These are phyloP conservation scores for Suhomyces sp. DNA, from an alignment of 805 yeast genomes.

Conservation along the genomic window DNA sequence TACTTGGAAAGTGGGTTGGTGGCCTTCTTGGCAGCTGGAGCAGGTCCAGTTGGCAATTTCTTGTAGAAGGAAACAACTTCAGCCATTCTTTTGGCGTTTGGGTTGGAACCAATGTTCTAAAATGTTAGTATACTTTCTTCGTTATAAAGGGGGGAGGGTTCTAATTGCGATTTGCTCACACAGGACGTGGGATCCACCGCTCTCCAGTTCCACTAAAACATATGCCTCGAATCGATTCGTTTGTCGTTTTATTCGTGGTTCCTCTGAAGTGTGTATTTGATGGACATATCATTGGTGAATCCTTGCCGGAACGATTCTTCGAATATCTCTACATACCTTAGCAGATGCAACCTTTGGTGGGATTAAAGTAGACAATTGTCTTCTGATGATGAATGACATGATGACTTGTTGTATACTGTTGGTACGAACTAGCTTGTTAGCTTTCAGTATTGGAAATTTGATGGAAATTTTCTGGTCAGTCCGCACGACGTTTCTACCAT, in stretches of 20 bases:
- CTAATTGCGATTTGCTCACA: neutral
- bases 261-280: neutral
- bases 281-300: neutral
- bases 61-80: conserved; percentile 94
- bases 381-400: conserved; percentile 86
- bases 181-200: neutral
- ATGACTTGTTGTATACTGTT: conserved; percentile 5
- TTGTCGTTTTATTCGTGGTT: neutral
- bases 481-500: conserved; percentile 1
- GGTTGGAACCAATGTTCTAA: conserved; percentile 89
- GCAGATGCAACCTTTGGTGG: conserved; percentile 99
- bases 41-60: conserved; percentile 91
- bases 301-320: neutral
- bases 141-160: neutral
- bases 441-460: neutral
- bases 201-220: neutral
- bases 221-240: neutral
- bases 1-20: conserved; percentile 70
- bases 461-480: conserved; percentile 1
- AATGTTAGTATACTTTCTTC: conserved; percentile 23
- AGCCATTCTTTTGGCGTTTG: conserved; percentile 95
- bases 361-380: conserved; percentile 90
- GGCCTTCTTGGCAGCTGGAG: conserved; percentile 67
- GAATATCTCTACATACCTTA: conserved; percentile 44
- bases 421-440: neutral